Evolutionary conservation across 73 alveolate species (phyloP), one percentile per base, ranked within the genome.

Genomic region (Paramecium octaurelia): DNA sequence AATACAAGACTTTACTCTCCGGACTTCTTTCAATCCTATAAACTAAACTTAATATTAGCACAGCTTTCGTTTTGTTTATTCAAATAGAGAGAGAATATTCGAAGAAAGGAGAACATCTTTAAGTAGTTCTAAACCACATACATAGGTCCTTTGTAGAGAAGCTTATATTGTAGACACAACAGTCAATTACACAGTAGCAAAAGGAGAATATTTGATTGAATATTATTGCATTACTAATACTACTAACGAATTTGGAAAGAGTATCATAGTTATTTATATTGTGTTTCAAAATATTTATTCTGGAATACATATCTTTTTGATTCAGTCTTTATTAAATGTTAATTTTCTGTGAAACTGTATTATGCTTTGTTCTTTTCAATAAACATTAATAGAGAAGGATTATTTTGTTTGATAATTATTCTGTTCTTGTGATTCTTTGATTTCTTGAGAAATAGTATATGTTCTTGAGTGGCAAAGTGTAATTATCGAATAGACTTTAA

Each of bases 131-230:
- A 6, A 64, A 16, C 1, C 11, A 5, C 0, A 20, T 27, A 64
- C 14, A 4, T 64, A 64, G 84, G 84, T 64, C 84, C 84, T 31
- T 31, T 64, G 50, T 34, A 64, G 9, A 27, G 84, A 64, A 31
- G 50, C 24, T 64, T 64, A 27, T 64, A 64, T 10, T 1, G 10
- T 23, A 64, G 21, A 64, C 24, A 64, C 27, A 64, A 34, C 10
- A 64, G 48, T 27, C 31, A 54, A 64, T 64, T 64, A 20, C 50
- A 64, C 11, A 64, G 24, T 64, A 64, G 84, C 29, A 64, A 34
- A 64, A 64, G 50, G 54, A 64, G n/a, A 64, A 64, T 64, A 64
- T 64, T 64, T 64, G 84, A 64, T 64, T 64, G 84, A 64, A 12
- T 12, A 31, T 31, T 64, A 31, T 64, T 54, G 21, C 69, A 18